A percentile compares a stretch with the other conserved stretches of the same genome.
Evolutionary conservation across 1,284 basidiomycete species (phyloP).

Genomic region (Microbotryum saponariae): DNA sequence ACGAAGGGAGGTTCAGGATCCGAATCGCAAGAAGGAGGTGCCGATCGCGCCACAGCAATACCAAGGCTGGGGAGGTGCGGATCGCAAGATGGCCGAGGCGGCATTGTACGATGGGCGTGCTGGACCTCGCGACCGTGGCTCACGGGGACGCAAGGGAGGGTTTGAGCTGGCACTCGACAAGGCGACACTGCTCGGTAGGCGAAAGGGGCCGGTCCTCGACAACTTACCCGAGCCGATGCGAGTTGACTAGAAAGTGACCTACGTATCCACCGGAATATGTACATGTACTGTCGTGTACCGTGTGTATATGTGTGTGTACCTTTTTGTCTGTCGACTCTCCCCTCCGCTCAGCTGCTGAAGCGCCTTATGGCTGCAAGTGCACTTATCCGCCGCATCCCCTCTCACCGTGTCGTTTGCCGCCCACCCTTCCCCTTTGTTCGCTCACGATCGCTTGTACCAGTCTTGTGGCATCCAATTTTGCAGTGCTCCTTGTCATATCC

Average conservation of each 20-base stretch:
- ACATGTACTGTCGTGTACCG: no score
- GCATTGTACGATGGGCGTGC: slow-evolving; percentile 60
- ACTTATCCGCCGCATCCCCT: no score
- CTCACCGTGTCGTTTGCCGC: no score
- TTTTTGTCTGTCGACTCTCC: no score
- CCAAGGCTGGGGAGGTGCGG: slow-evolving; percentile 36
- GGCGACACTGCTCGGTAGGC: slow-evolving; percentile 67
- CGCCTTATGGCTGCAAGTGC: no score
- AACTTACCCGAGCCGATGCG: slow-evolving; percentile 13
- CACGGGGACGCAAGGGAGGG: slow-evolving; percentile 41
- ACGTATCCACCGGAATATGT: background rate
- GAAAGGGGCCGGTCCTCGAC: slow-evolving; percentile 34
- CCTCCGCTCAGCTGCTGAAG: no score
- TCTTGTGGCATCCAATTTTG: no score
- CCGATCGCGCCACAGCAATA: slow-evolving; percentile 36
- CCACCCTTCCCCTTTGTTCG: no score
- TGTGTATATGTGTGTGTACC: no score
- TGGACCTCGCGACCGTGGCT: slow-evolving; percentile 58
- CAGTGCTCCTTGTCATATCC: no score
- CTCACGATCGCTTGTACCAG: no score
- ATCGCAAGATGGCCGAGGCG: slow-evolving; percentile 45
- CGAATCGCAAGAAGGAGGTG: slow-evolving; percentile 39
- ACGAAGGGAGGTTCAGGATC: slow-evolving; percentile 37
- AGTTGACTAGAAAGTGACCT: slow-evolving; percentile 6
- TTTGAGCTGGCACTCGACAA: slow-evolving; percentile 79